These are phyloP conservation scores for Mycogone perniciosa DNA, from an alignment of 2,329 filamentous ascomycete genomes.

Conservation along the genomic window DNA sequence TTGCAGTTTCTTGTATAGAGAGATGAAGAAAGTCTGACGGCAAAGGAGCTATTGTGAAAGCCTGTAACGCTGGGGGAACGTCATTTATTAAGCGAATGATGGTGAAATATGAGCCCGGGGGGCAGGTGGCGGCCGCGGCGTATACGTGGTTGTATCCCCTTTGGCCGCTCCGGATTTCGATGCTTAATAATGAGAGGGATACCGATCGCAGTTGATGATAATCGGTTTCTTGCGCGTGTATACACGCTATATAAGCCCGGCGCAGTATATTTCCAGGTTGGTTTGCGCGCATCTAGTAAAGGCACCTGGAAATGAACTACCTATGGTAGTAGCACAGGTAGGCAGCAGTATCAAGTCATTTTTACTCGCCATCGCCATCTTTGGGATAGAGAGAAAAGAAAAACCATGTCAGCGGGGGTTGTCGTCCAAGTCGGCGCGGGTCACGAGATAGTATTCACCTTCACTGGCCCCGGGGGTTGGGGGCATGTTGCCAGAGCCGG, in stretches of 20 bases:
- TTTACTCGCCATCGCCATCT: conserved; percentile 35
- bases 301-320: too few species aligned
- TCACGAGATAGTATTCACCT: conserved; percentile 49
- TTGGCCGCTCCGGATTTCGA: too few species aligned
- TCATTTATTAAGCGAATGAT: neutral
- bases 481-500: conserved; percentile 51
- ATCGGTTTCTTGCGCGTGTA: too few species aligned
- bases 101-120: neutral
- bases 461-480: conserved; percentile 56
- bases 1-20: neutral
- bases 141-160: too few species aligned
- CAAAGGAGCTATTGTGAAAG: neutral
- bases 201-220: too few species aligned
- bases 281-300: too few species aligned
- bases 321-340: too few species aligned
- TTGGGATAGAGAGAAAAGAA: conserved; percentile 15
- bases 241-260: too few species aligned
- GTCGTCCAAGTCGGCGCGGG: conserved; percentile 26
- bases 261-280: too few species aligned
- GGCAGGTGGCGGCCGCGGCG: too few species aligned
- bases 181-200: too few species aligned
- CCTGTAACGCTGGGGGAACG: conserved; percentile 2
- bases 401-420: conserved; percentile 24
- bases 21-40: neutral
- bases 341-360: too few species aligned